These are phyloP conservation scores for Fusarium graminum DNA, from an alignment of 2,329 filamentous ascomycete genomes.

Conservation along the genomic window DNA sequence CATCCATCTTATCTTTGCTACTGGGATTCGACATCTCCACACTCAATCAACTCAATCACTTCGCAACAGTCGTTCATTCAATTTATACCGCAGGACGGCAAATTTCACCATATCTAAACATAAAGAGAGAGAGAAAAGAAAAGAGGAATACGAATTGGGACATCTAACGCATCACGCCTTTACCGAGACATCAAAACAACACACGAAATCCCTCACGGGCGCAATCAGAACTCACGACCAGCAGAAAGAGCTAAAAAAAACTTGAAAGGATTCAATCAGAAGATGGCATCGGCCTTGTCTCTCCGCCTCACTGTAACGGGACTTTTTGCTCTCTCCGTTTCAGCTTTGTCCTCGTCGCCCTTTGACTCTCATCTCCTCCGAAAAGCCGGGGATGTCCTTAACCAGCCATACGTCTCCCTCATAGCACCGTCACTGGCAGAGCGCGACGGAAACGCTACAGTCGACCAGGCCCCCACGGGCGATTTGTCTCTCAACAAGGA, in stretches of 20 bases:
- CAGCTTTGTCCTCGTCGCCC: slow-evolving; percentile 31
- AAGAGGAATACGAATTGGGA: slow-evolving; percentile 2
- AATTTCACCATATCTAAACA: slow-evolving; percentile 18
- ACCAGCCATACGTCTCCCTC: slow-evolving; percentile 48
- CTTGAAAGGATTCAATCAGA: slow-evolving; percentile 4
- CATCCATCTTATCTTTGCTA: slow-evolving; percentile 9
- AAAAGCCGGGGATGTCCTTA: slow-evolving; percentile 50
- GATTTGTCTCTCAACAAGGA: slow-evolving; percentile 57
- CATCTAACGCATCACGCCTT: slow-evolving; percentile 17
- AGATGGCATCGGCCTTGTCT: slow-evolving; percentile 42
- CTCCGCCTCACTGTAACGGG: slow-evolving; percentile 38
- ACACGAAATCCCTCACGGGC: slow-evolving; percentile 12
- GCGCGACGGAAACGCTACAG: slow-evolving; percentile 33
- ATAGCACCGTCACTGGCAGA: slow-evolving; percentile 34
- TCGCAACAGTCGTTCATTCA: slow-evolving; percentile 17
- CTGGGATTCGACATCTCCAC: slow-evolving; percentile 33
- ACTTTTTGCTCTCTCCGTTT: slow-evolving; percentile 38
- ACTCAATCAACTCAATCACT: slow-evolving; percentile 24
- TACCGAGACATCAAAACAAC: slow-evolving; percentile 6
- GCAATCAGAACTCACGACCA: slow-evolving; percentile 11
- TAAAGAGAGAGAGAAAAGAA: slow-evolving; percentile 1
- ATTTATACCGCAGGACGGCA: slow-evolving; percentile 43
- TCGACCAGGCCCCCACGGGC: slow-evolving; percentile 34
- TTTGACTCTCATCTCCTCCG: slow-evolving; percentile 42
- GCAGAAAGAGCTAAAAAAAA: slow-evolving; percentile 16